Conservation (phyloP, 495 filamentous ascomycete species). For the Hypoxylon trugodes region DNA sequence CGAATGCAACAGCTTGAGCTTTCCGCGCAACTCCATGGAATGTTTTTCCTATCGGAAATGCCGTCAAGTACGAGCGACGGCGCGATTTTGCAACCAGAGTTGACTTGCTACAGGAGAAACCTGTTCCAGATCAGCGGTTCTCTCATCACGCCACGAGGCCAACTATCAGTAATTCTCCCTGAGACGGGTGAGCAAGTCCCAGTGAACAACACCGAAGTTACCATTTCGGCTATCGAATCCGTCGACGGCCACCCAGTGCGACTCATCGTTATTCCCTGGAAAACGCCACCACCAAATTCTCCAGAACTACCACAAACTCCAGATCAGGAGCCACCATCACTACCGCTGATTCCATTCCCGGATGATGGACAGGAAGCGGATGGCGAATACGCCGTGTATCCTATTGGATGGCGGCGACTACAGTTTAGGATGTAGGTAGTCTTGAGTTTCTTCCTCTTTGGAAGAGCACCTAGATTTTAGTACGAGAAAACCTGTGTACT, state of each 20-base stretch:
- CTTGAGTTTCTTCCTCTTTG: neutral
- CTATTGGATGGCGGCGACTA: conserved; percentile 87
- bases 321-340: conserved; percentile 66
- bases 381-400: conserved; percentile 84
- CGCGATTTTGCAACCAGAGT: conserved; percentile 72
- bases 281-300: conserved; percentile 82
- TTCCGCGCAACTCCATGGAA: conserved; percentile 88
- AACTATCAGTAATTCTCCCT: conserved; percentile 76
- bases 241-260: conserved; percentile 89
- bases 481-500: conserved; percentile 23
- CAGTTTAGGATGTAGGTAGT: conserved; percentile 80
- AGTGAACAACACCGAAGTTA: conserved; percentile 81
- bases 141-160: conserved; percentile 77
- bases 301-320: conserved; percentile 62
- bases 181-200: conserved; percentile 84
- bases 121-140: conserved; percentile 91
- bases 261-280: conserved; percentile 95
- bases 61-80: conserved; percentile 73
- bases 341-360: conserved; percentile 79
- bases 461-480: neutral
- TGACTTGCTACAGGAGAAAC: conserved; percentile 94
- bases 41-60: conserved; percentile 95
- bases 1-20: conserved; percentile 67
- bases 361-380: conserved; percentile 69
- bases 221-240: conserved; percentile 88